Percentiles rank a stretch among this genome's conserved stretches.
phyloP scores from a whole-genome alignment of 2,329 filamentous ascomycete species.

The Microsporum canis region DNA sequence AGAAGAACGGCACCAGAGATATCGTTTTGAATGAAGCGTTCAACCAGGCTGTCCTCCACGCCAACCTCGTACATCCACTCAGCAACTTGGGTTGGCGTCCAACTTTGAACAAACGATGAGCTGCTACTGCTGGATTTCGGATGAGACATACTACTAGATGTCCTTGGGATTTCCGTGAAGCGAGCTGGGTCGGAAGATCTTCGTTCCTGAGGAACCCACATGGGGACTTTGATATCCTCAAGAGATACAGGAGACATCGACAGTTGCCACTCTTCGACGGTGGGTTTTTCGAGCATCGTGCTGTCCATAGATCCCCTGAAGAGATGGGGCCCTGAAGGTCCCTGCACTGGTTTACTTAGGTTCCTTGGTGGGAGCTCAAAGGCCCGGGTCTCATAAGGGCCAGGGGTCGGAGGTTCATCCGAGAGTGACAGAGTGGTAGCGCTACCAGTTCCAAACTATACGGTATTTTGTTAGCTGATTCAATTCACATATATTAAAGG shows the following conservation, averaged over 20 bases:
- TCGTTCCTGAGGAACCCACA: constrained; percentile 6
- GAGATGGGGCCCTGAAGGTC: constrained; percentile 78
- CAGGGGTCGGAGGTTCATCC: constrained; percentile 71
- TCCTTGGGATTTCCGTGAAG: constrained; percentile 4
- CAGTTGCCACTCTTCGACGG: constrained; percentile 12
- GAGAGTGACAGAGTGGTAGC: constrained; percentile 80
- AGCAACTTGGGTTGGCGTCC: constrained; percentile 25
- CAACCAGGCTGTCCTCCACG: constrained; percentile 63
- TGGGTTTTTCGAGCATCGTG: constrained; percentile 11
- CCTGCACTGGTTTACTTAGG: constrained; percentile 53
- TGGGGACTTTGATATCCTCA: constrained; percentile 11
- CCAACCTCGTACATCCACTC: constrained; percentile 78
- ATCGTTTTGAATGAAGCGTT: constrained; percentile 83
- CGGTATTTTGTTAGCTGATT: background rate
- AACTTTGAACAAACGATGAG: constrained; percentile 23
- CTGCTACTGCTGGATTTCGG: constrained; percentile 17
- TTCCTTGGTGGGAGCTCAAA: constrained; percentile 49
- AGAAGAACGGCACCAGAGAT: constrained; percentile 80
- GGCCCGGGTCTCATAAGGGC: constrained; percentile 49
- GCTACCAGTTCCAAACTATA: constrained; percentile 44
- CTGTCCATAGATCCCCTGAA: constrained; percentile 51
- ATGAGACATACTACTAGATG: constrained; percentile 14
- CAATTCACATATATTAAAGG: background rate
- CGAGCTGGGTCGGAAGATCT: constrained; percentile 47
- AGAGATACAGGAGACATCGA: constrained; percentile 12